These are phyloP conservation scores for Hymenoscyphus salicellus DNA, from an alignment of 2,329 filamentous ascomycete species.

Conservation along the genomic window DNA sequence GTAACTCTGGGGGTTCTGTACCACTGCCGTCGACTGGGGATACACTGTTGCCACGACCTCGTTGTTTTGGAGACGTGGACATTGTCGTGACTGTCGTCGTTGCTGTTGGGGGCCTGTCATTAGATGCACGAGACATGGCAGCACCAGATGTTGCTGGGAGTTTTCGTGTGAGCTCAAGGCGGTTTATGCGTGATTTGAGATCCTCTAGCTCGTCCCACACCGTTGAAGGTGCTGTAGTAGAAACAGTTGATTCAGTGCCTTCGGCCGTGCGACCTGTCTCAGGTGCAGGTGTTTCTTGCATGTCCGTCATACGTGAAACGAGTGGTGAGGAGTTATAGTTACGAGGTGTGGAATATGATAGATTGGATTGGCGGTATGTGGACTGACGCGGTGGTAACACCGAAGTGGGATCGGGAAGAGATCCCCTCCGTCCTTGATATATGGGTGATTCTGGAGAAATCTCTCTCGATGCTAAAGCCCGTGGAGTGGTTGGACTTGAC, in stretches of 20 bases:
- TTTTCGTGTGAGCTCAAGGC: slow-evolving; percentile 86
- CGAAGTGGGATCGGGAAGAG: slow-evolving; percentile 24
- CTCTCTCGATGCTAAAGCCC: slow-evolving; percentile 25
- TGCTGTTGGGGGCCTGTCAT: slow-evolving; percentile 84
- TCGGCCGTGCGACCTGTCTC: slow-evolving; percentile 51
- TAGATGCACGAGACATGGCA: slow-evolving; percentile 59
- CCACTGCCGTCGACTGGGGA: slow-evolving; percentile 46
- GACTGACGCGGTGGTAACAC: slow-evolving; percentile 25
- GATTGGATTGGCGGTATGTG: slow-evolving; percentile 35
- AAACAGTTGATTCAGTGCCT: slow-evolving; percentile 81
- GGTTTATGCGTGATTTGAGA: slow-evolving; percentile 86
- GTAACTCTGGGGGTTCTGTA: slow-evolving; percentile 53
- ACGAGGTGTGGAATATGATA: slow-evolving; percentile 35
- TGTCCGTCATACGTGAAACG: slow-evolving; percentile 46
- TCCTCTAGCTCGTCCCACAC: slow-evolving; percentile 98
- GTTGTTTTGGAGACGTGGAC: slow-evolving; percentile 77
- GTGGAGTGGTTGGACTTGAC: slow-evolving; percentile 33
- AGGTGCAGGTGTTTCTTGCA: slow-evolving; percentile 40
- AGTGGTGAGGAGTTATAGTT: slow-evolving; percentile 57
- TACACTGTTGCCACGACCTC: slow-evolving; percentile 51
- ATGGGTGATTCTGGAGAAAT: slow-evolving; percentile 30
- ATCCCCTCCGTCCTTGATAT: slow-evolving; percentile 28
- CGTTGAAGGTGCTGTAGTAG: slow-evolving; percentile 83
- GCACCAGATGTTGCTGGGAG: slow-evolving; percentile 78
- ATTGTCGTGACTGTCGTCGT: slow-evolving; percentile 88